A percentile compares a stretch with the other conserved stretches of the same genome.
Conservation (phyloP, 169 alveolate genomes). For the Babesia bovis region DNA sequence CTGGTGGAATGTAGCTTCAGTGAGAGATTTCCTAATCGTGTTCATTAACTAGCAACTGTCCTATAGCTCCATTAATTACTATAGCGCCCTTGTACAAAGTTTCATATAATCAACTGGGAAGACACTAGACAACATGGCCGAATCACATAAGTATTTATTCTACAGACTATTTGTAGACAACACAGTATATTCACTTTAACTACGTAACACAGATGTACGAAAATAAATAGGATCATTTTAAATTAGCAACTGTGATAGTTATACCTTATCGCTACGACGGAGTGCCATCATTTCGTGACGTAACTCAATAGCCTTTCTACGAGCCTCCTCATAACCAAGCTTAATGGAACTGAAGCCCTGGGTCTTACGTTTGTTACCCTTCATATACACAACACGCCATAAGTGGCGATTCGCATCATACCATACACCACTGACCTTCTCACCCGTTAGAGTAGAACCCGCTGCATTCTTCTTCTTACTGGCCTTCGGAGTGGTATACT, state of each 20-base stretch:
- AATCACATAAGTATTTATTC: too few species aligned
- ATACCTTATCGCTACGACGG: constrained; percentile 45
- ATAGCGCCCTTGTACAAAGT: too few species aligned
- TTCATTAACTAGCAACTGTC: too few species aligned
- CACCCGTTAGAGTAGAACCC: constrained; percentile 9
- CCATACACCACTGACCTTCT: constrained; percentile 72
- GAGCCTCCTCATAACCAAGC: constrained; percentile 70
- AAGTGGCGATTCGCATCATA: constrained; percentile 68
- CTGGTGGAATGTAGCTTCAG: too few species aligned
- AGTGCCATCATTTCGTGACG: constrained; percentile 67
- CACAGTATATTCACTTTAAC: too few species aligned
- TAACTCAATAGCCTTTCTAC: constrained; percentile 63
- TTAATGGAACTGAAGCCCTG: constrained; percentile 68
- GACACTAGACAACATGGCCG: too few species aligned
- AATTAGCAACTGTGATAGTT: neutral
- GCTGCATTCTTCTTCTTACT: constrained; percentile 6
- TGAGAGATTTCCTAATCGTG: too few species aligned
- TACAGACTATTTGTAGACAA: too few species aligned
- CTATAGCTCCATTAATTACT: too few species aligned
- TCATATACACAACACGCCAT: constrained; percentile 71
- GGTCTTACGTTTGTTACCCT: constrained; percentile 68
- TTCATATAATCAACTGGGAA: too few species aligned
- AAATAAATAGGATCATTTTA: too few species aligned
- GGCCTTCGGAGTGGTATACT: constrained; percentile 18
- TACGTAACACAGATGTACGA: too few species aligned